These are phyloP conservation scores for Rhizophora mangle DNA, from an alignment of 345 rosid species.

Conservation along the genomic window DNA sequence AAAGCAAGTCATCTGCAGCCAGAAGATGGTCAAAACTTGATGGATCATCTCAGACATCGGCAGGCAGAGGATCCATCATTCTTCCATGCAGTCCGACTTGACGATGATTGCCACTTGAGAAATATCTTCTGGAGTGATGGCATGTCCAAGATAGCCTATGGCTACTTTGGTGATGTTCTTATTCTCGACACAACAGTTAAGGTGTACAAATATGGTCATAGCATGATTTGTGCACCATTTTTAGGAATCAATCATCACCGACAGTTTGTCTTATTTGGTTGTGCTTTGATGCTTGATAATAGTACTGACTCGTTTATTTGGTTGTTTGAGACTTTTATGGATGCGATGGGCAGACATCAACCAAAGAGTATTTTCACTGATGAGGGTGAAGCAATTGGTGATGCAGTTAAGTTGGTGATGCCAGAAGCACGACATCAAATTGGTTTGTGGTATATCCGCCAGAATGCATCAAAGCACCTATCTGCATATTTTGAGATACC, in stretches of 20 bases:
- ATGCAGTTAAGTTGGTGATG: slow-evolving; percentile 10
- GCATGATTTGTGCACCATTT: slow-evolving; percentile 19
- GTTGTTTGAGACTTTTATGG: slow-evolving; percentile 28
- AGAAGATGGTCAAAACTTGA: slow-evolving; percentile 17
- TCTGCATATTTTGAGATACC: background rate
- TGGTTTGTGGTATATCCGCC: slow-evolving; percentile 16
- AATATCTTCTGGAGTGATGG: slow-evolving; percentile 31
- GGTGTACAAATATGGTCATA: slow-evolving; percentile 2
- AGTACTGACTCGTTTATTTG: slow-evolving; percentile 21
- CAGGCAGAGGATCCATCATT: slow-evolving; percentile 26
- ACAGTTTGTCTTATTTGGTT: slow-evolving; percentile 22
- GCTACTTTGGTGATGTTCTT: slow-evolving; percentile 21
- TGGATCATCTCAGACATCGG: slow-evolving; percentile 7
- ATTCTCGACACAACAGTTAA: slow-evolving; percentile 19
- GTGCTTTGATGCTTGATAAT: slow-evolving; percentile 27
- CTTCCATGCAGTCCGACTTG: slow-evolving; percentile 12
- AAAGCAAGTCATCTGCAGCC: slow-evolving; percentile 2
- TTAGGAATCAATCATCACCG: slow-evolving; percentile 28
- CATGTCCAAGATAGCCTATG: slow-evolving; percentile 24
- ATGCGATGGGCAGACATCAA: slow-evolving; percentile 20
- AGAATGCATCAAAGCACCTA: slow-evolving; percentile 15
- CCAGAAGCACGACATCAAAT: slow-evolving; percentile 10
- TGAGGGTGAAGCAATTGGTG: slow-evolving; percentile 13
- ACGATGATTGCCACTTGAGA: background rate
- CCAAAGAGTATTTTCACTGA: slow-evolving; percentile 27